These are phyloP conservation scores for Cystobasidium sp. DNA, from an alignment of 1,284 basidiomycete species.

Conservation along the genomic window DNA sequence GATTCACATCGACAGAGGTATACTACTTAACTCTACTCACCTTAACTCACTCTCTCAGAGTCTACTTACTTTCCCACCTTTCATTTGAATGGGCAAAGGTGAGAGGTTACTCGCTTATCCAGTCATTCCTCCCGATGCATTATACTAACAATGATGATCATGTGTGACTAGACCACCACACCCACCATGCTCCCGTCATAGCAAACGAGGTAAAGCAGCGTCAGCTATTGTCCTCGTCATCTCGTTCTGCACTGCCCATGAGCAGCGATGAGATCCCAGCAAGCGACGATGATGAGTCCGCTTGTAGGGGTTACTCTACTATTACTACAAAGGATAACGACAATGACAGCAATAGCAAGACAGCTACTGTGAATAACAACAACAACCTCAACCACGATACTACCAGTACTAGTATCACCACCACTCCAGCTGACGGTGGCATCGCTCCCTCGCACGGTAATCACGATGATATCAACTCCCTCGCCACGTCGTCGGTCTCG, in stretches of 20 bases:
- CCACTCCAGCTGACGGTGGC: no score
- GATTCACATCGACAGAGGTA: neutral
- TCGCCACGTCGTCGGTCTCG: slow-evolving; percentile 12
- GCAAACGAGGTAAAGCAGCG: slow-evolving; percentile 15
- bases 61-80: neutral
- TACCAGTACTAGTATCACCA: neutral
- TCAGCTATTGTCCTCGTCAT: neutral
- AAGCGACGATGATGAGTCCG: slow-evolving; percentile 19
- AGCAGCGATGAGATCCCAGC: neutral
- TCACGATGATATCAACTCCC: neutral
- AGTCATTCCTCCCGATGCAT: neutral
- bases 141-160: neutral
- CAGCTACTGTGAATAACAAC: neutral
- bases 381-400: neutral
- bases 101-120: neutral
- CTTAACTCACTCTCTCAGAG: neutral
- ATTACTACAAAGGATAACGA: neutral
- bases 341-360: neutral
- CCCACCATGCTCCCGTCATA: slow-evolving; percentile 36
- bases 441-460: no score
- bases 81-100: slow-evolving; percentile 30
- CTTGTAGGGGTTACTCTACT: slow-evolving; percentile 23
- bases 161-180: slow-evolving; percentile 5
- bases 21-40: neutral
- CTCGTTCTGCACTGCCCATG: neutral